Percentiles rank a stretch among this genome's conserved stretches.
These are phyloP conservation scores for Cyclospora cayetanensis DNA, from an alignment of 169 alveolate genomes.

Conservation along the genomic window DNA sequence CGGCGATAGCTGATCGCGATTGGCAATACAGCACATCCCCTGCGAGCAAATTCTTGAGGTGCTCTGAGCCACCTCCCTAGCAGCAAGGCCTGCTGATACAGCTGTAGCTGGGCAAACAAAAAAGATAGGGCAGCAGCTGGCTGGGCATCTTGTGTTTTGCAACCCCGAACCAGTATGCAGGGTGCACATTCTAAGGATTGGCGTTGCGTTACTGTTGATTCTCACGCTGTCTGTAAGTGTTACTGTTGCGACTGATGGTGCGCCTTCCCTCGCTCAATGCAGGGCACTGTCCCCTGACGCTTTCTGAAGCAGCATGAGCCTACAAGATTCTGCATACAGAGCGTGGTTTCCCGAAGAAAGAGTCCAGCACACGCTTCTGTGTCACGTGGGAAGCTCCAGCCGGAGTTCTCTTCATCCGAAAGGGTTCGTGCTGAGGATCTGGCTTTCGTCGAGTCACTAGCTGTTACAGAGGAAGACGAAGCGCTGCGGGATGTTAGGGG, in stretches of 20 bases:
- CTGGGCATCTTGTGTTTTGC: too few relatives aligned
- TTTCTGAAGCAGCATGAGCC: background rate
- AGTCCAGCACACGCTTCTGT: background rate
- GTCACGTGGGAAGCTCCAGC: background rate
- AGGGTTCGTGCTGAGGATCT: background rate
- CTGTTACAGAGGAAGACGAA: background rate
- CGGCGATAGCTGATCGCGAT: too few relatives aligned
- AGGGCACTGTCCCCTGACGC: background rate
- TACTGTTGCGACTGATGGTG: slow-evolving; percentile 21
- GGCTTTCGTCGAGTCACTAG: background rate
- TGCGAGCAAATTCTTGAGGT: too few relatives aligned
- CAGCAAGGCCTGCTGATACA: too few relatives aligned
- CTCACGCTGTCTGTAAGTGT: too few relatives aligned
- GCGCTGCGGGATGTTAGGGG: background rate
- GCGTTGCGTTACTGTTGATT: too few relatives aligned
- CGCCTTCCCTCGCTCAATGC: background rate
- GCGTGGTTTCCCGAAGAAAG: background rate
- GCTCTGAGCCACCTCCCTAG: too few relatives aligned
- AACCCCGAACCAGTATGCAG: too few relatives aligned
- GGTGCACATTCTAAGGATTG: too few relatives aligned
- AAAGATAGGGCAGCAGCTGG: too few relatives aligned
- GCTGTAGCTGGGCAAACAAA: too few relatives aligned
- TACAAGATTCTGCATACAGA: background rate
- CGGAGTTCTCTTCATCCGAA: background rate
- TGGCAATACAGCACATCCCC: too few relatives aligned